Conservation (phyloP, 306 rosid genomes). For the Medicago arabica region DNA sequence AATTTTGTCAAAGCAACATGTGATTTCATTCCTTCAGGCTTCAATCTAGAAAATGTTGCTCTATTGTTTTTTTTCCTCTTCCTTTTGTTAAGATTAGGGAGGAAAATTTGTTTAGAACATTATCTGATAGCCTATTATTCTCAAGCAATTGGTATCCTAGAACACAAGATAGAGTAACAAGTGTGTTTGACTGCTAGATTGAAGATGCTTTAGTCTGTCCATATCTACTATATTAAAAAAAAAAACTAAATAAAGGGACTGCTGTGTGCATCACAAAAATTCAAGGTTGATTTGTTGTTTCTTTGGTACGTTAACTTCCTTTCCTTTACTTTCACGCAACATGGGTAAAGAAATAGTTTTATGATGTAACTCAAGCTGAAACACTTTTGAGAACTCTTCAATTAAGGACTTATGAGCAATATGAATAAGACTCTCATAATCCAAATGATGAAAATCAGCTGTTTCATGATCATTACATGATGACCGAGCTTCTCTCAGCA, state of each 20-base stretch:
- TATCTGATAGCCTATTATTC: not conserved
- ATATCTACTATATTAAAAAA: not conserved
- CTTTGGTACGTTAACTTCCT: conserved; percentile 9
- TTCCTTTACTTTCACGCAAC: conserved; percentile 35
- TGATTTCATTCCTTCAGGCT: not conserved
- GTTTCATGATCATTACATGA: conserved; percentile 26
- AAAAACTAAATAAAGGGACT: not conserved
- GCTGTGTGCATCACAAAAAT: conserved; percentile 5
- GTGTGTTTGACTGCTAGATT: not conserved
- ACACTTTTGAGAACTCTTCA: conserved; percentile 67
- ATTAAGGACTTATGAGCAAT: conserved; percentile 57
- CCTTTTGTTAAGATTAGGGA: not conserved
- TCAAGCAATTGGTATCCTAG: conserved; percentile 6
- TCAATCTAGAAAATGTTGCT: not conserved
- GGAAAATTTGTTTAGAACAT: not conserved
- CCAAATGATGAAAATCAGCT: conserved; percentile 17
- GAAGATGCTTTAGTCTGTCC: not conserved
- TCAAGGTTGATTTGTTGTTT: conserved; percentile 17
- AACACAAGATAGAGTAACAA: not conserved
- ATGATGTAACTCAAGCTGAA: conserved; percentile 55
- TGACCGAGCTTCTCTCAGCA: conserved; percentile 47
- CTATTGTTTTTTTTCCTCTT: not conserved
- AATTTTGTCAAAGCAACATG: not conserved
- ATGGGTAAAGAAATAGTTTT: conserved; percentile 42
- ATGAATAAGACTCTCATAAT: conserved; percentile 55